phyloP scores from a whole-genome alignment of 805 yeast genomes.

The Kluyveromyces starmeri region DNA sequence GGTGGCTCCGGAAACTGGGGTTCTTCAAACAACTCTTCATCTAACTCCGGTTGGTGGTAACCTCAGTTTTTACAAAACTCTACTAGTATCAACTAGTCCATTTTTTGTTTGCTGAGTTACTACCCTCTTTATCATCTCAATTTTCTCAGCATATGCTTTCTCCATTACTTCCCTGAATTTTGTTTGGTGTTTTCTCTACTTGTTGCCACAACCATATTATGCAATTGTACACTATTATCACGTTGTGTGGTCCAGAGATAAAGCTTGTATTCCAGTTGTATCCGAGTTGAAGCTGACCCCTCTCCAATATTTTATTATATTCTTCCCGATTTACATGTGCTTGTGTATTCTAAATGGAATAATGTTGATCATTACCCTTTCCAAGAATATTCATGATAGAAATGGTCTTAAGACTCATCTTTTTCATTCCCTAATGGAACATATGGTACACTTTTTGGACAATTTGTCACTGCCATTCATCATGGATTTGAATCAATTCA shows the following conservation, averaged over 20 bases:
- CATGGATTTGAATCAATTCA: constrained; percentile 3
- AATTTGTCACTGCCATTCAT: not conserved
- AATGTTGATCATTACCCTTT: constrained; percentile 6
- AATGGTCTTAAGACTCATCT: constrained; percentile 2
- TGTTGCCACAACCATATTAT: constrained; percentile 14
- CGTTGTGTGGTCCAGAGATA: constrained; percentile 1
- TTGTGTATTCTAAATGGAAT: constrained; percentile 5
- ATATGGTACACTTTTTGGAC: too few relatives aligned
- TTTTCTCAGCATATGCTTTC: constrained; percentile 4
- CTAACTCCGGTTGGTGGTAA: constrained; percentile 23
- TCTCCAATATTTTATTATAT: constrained; percentile 1
- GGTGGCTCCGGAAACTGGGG: constrained; percentile 13
- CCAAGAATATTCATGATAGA: constrained; percentile 6
- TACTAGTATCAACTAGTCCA: too few relatives aligned
- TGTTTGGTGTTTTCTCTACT: constrained; percentile 9
- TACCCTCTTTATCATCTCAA: constrained; percentile 5
- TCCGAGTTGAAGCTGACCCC: not conserved
- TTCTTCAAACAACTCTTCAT: constrained; percentile 2
- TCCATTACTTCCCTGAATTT: constrained; percentile 8
- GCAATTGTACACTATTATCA: constrained; percentile 20
- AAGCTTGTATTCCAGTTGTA: too few relatives aligned
- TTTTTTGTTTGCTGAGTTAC: constrained; percentile 7
- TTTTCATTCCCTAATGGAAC: not conserved
- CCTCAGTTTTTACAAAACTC: constrained; percentile 5
- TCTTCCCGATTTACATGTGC: constrained; percentile 3